Conservation (phyloP, 2,329 filamentous ascomycete genomes). For the Corniculantispora saksenae region DNA sequence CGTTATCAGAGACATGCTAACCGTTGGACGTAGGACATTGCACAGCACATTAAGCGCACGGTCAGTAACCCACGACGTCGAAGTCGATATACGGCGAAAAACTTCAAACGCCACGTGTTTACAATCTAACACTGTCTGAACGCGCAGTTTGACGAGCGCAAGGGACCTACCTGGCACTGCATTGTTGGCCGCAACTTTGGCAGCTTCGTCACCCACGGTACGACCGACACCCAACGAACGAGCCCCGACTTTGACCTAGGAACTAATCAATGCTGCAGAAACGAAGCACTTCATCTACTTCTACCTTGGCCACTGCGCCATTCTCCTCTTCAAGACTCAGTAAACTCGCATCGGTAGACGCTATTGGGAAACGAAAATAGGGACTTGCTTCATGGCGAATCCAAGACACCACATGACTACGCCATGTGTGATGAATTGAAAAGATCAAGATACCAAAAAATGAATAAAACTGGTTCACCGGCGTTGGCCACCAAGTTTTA, state of each 20-base stretch:
- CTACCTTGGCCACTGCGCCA: constrained; percentile 97
- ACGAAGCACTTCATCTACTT: constrained; percentile 99
- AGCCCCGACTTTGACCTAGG: not conserved
- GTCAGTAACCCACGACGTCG: constrained; percentile 48
- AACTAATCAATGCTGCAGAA: constrained; percentile 56
- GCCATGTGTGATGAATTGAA: constrained; percentile 1
- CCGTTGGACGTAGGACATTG: constrained; percentile 73
- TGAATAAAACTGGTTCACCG: constrained; percentile 9
- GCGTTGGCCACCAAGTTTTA: not conserved
- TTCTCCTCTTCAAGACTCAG: constrained; percentile 98
- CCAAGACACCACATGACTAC: not conserved
- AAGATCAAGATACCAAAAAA: constrained; percentile 9
- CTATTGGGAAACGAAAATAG: not conserved
- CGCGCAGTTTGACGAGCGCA: constrained; percentile 88
- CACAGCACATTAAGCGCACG: constrained; percentile 92
- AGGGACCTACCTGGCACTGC: constrained; percentile 98
- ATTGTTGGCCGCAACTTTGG: constrained; percentile 98
- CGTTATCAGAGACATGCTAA: constrained; percentile 20
- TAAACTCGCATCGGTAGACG: constrained; percentile 42
- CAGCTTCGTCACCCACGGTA: constrained; percentile 97
- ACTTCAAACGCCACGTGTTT: not conserved
- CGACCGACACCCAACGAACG: constrained; percentile 27
- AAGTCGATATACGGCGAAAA: not conserved
- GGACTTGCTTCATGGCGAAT: not conserved
- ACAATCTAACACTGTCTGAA: not conserved